Evolutionary conservation across 805 yeast species (phyloP), one percentile per base, ranked within the genome.

Genomic region (Cyberlindnera mycetangii): DNA sequence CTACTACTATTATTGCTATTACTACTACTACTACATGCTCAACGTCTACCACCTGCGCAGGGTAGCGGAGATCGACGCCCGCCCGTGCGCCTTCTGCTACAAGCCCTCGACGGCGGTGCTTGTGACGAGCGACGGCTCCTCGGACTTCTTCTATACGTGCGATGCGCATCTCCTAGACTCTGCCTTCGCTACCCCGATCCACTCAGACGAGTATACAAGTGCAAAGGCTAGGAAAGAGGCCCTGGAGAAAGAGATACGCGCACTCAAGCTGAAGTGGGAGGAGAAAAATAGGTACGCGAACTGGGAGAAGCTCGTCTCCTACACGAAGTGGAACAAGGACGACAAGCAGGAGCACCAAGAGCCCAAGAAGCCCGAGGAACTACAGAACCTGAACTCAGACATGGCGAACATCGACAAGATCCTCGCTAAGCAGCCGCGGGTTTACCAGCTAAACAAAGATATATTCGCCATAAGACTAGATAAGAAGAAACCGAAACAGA

Each of bases 391-490:
- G 9, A 37, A 33, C 22, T 19, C 37, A 3, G 42, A 55, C 30
- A 20, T 43, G 0, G n/a, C 36, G 0, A 39, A 39, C 12, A 41
- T 39, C 19, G 52, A 56, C 5, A 15, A 33, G 6, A 47, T 59
- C 9, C 53, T 75, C 3, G 43, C 46, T 8, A 50, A 49, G 19
- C 60, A 57, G 37, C 74, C 70, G 48, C 67, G 71, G 49, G 52
- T 53, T 3, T 74, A 54, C 54, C 58, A 54, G 18, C 58, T 75
- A 42, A 60, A 72, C 47, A 59, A 61, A 28, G 71, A 65, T 41
- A 68, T 75, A n/a, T 72, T 60, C 55, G 64, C 56, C 40, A 62
- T 65, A 21, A 49, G 80, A 39, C 41, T 70, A 7, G 65, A 63
- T 27, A 61, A 55, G 45, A 51, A 51, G 45, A 51, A 45, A 19